phyloP scores from a whole-genome alignment of 1,284 basidiomycete genomes.

The Cutaneotrichosporon sp. region DNA sequence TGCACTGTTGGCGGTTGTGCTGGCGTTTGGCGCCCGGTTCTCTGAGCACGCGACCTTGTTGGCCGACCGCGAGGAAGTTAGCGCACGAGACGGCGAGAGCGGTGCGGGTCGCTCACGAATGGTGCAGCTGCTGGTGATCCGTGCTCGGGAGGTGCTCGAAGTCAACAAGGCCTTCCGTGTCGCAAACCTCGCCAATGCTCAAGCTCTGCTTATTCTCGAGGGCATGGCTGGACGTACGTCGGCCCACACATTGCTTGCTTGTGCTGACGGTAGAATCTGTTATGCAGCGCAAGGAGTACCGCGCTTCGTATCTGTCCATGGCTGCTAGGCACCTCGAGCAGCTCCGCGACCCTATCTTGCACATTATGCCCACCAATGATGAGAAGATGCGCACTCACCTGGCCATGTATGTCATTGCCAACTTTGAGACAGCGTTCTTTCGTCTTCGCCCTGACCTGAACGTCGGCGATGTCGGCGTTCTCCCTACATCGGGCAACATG shows the following conservation, averaged over 20 bases:
- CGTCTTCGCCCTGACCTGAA: slow-evolving; percentile 52
- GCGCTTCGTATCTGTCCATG: slow-evolving; percentile 16
- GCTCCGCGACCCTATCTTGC: neutral
- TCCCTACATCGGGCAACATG: slow-evolving; percentile 3
- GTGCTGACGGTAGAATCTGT: slow-evolving; percentile 5
- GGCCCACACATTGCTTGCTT: rapidly evolving
- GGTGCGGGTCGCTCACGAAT: slow-evolving; percentile 57
- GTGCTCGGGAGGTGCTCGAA: slow-evolving; percentile 77
- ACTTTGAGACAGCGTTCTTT: slow-evolving; percentile 58
- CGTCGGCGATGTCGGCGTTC: neutral
- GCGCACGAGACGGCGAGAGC: slow-evolving; percentile 19
- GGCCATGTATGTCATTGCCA: slow-evolving; percentile 54
- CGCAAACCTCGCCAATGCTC: slow-evolving; percentile 69
- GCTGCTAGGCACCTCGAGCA: slow-evolving; percentile 24
- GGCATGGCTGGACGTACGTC: slow-evolving; percentile 37
- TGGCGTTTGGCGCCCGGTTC: slow-evolving; percentile 89
- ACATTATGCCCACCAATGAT: slow-evolving; percentile 11
- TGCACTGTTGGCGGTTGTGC: slow-evolving; percentile 73
- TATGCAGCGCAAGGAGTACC: slow-evolving; percentile 21
- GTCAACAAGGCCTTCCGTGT: slow-evolving; percentile 74
- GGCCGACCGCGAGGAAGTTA: slow-evolving; percentile 61
- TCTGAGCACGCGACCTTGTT: slow-evolving; percentile 76
- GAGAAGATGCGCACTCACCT: slow-evolving; percentile 20
- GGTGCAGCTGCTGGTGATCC: slow-evolving; percentile 68
- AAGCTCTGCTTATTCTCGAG: slow-evolving; percentile 38